Base-by-base conservation (phyloP, 805 yeast genomes). In the Saccharomycopsis fodiens region DNA sequence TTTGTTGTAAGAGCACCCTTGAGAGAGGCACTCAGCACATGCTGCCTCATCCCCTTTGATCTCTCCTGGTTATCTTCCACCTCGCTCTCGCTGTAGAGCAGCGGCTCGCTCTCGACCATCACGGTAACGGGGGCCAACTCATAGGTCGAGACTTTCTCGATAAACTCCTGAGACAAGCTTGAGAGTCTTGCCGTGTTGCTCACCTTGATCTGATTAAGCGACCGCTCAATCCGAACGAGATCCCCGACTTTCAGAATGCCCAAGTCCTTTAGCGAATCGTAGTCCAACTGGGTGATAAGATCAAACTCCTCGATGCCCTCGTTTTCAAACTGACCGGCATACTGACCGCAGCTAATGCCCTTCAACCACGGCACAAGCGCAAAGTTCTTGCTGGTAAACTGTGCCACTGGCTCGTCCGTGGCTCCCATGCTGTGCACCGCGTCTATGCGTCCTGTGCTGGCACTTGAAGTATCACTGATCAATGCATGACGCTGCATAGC, bases 241-340 rank as follows among this genome's bases (percentile, higher is more conserved):
- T 93, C 97, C 1, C 97, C 97, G 13, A 91, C 75, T 52, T 77
- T 82, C n/a, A 55, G 52, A 8, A 91, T 62, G 0, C 96, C 95
- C 8, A 93, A 59, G 46, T 82, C 93, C 40, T 72, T 74, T 46
- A 91, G 69, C 1, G 87, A 75, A 4, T 64, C 68, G 36, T 73
- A 68, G 55, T 85, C 95, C n/a, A 69, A 23, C 40, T 48, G 50
- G 10, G 39, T 36, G 3, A 48, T 32, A 12, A 51, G 30, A 22
- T 51, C 54, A 17, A 22, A 46, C 4, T 42, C 41, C 7, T 45
- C 48, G 4, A 51, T 45, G 21, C 39, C 50, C 20, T 39, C 27
- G 4, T 45, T 48, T 7, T 17, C 27, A 31, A 51, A 51, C 13
- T 42, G 21, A n/a, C 43, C 13, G 15, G 23, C 34, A 36, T 51